Conservation (phyloP, 176 grass and related monocot genomes). For the Canna indica region DNA sequence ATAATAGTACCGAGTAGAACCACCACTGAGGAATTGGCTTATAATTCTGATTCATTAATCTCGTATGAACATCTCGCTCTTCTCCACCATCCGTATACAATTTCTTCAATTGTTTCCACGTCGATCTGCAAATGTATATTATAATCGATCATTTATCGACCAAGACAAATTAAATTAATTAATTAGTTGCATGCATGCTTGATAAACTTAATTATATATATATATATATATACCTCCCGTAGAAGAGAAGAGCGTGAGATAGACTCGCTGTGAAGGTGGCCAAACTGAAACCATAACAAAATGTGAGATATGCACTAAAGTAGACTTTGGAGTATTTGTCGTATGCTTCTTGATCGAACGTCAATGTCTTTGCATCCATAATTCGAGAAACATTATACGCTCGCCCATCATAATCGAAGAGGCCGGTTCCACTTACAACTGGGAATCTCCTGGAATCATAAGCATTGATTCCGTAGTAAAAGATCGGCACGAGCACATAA, state of each 20-base stretch:
- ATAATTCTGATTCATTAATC: no score
- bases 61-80: no score
- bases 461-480: slow-evolving; percentile 26
- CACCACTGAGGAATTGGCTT: slow-evolving; percentile 6
- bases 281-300: neutral
- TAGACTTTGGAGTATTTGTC: no score
- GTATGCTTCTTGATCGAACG: no score
- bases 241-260: neutral
- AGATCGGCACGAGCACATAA: no score
- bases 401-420: slow-evolving; percentile 15
- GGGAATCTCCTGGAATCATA: no score
- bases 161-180: no score
- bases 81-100: no score
- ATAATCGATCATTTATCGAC: no score
- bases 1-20: neutral
- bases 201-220: neutral
- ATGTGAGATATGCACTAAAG: no score
- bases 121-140: no score
- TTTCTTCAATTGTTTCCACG: no score
- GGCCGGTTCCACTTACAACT: neutral
- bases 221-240: neutral
- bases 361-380: slow-evolving; percentile 7
- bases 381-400: slow-evolving; percentile 19
- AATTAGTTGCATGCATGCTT: neutral
- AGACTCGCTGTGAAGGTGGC: neutral